phyloP scores from a whole-genome alignment of 2,329 filamentous ascomycete species.

The Sclerotinia minor region DNA sequence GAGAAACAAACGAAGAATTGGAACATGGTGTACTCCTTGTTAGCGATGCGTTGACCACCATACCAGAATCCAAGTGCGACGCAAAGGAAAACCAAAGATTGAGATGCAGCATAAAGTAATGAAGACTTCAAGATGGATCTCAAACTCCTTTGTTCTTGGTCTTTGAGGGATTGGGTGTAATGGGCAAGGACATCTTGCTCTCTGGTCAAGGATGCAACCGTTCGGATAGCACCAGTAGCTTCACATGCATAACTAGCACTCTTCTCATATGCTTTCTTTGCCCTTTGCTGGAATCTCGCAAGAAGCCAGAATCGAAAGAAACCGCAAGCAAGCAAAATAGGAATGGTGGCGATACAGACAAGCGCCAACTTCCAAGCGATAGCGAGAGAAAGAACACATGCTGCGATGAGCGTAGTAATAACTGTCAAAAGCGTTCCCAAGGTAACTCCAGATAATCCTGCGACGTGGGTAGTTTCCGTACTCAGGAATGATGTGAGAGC shows the following conservation, averaged over 20 bases:
- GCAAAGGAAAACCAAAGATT: constrained; percentile 80
- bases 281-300: constrained; percentile 73
- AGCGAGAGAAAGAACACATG: constrained; percentile 67
- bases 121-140: constrained; percentile 76
- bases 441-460: constrained; percentile 83
- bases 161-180: constrained; percentile 67
- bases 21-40: constrained; percentile 71
- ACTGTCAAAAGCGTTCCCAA: constrained; percentile 85
- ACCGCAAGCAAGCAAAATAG: constrained; percentile 75
- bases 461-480: constrained; percentile 84
- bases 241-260: constrained; percentile 90
- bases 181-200: constrained; percentile 75
- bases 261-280: constrained; percentile 75
- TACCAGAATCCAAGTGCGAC: constrained; percentile 94
- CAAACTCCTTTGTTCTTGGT: constrained; percentile 67
- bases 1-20: constrained; percentile 93
- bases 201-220: constrained; percentile 85
- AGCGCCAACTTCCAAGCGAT: constrained; percentile 87
- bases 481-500: constrained; percentile 86
- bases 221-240: constrained; percentile 89
- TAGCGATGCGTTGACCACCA: constrained; percentile 73
- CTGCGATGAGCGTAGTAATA: constrained; percentile 73
- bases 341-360: constrained; percentile 77
- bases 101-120: constrained; percentile 76
- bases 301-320: constrained; percentile 86